A percentile compares a stretch with the other conserved stretches of the same genome.
These are phyloP conservation scores for Dictyostelium intermedium DNA, from an alignment of 78 protist genomes.

Conservation along the genomic window DNA sequence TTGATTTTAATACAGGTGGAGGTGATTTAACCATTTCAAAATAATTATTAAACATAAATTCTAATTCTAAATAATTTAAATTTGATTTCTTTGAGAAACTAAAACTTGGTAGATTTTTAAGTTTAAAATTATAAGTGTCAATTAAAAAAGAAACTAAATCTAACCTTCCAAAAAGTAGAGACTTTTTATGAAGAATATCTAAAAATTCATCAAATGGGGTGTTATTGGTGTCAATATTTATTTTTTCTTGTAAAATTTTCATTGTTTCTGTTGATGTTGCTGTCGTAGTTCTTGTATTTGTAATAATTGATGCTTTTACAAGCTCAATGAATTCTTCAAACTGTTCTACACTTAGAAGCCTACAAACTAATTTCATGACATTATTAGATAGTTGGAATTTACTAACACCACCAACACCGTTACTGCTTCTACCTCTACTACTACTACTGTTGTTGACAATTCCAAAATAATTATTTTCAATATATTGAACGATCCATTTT, in stretches of 20 bases:
- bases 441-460: not conserved
- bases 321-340: not conserved
- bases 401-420: too few species aligned
- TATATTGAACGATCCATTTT: not conserved
- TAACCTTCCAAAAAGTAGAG: not conserved
- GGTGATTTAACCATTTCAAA: not conserved
- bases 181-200: not conserved
- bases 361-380: not conserved
- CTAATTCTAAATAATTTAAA: not conserved
- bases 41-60: not conserved
- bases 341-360: not conserved
- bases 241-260: too few species aligned
- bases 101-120: not conserved
- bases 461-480: not conserved
- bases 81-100: not conserved
- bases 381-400: not conserved
- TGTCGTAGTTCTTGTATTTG: not conserved
- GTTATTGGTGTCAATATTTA: not conserved
- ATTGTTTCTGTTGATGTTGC: not conserved
- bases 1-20: not conserved
- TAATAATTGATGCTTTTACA: not conserved
- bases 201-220: not conserved
- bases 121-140: not conserved
- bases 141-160: not conserved
- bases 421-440: not conserved